Base-by-base conservation (phyloP, 2,329 filamentous ascomycete species). In the Hypoxylon sp. region DNA sequence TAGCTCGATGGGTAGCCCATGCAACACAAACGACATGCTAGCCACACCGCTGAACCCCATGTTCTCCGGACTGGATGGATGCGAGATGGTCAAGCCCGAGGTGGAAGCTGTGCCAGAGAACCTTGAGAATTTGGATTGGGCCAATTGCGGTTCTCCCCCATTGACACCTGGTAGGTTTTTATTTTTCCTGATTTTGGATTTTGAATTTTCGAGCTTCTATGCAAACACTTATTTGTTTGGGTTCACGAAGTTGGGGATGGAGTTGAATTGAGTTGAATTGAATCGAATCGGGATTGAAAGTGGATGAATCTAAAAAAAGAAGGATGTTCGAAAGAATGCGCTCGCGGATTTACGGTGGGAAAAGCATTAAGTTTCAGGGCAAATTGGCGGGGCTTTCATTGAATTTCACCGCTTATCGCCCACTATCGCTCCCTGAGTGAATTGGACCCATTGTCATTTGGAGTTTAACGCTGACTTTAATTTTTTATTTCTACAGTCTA, bases 1-100 rank as follows among this genome's bases (percentile, higher is more conserved):
- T 61, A 96, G 91, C 78, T 86, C 83, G 48, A 88, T 91, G 66
- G 91, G 90, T 76, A 96, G 91, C 79, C 91, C 93, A 41, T 88
- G 88, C 57, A 87, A 81, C 71, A 87, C 60, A 11, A 62, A 80
- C 68, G 90, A 91, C 57, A 76, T 91, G 59, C 74, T 95, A 50
- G 87, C 89, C 58, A 95, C 91, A n/a, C 91, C 91, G 2, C 78
- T 92, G 70, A 90, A 90, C 73, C 86, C 87, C 57, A 83, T 86
- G 75, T 90, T 91, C 75, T 90, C 90, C 27, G 80, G 84, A 3
- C 77, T 90, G 29, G 87, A 90, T 56, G 81, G 80, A 55, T 79
- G 86, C 51, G 81, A 87, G 60, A 82, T 73, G 48, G 76, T 85
- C 62, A 91, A 92, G 78, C 80, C 87, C 59, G 87, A 93, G 64